Percentiles rank a stretch among this genome's conserved stretches.
phyloP scores from a whole-genome alignment of 805 yeast genomes.

The Ogataea corticis region DNA sequence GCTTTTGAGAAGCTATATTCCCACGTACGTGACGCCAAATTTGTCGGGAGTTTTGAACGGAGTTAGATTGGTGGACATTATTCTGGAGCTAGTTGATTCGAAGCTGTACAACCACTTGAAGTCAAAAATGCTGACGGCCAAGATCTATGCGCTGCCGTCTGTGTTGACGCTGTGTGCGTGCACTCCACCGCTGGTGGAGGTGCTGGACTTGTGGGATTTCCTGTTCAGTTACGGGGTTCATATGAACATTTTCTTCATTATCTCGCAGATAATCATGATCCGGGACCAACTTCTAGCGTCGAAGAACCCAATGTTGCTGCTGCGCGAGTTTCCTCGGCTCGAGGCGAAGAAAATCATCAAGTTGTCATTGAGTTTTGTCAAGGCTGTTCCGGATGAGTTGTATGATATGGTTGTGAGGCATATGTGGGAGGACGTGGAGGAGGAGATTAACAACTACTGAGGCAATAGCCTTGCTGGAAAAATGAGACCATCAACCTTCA shows the following conservation, averaged over 20 bases:
- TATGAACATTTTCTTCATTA: constrained; percentile 78
- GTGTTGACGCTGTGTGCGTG: constrained; percentile 85
- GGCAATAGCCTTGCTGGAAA: no score
- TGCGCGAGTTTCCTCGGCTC: constrained; percentile 71
- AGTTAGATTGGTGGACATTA: constrained; percentile 66
- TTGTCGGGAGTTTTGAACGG: constrained; percentile 84
- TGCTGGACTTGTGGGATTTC: constrained; percentile 84
- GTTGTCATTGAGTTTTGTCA: constrained; percentile 75
- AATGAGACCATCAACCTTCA: no score
- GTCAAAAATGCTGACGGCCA: constrained; percentile 72
- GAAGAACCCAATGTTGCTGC: constrained; percentile 69
- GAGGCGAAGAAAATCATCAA: constrained; percentile 75
- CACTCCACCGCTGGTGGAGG: constrained; percentile 79
- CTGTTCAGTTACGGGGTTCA: constrained; percentile 89
- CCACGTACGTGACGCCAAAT: constrained; percentile 75
- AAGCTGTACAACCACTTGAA: constrained; percentile 59
- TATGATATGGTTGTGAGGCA: constrained; percentile 66
- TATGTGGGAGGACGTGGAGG: constrained; percentile 50
- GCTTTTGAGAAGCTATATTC: constrained; percentile 64
- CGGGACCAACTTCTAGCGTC: constrained; percentile 61
- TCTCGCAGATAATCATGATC: constrained; percentile 76
- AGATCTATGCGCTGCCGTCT: constrained; percentile 83
- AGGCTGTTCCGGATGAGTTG: constrained; percentile 66
- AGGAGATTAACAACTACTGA: constrained; percentile 24
- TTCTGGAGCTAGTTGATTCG: constrained; percentile 71